Evolutionary conservation across 176 grass and related monocot species (phyloP), one percentile per base, ranked within the genome.

Genomic region (Triticum dicoccoides): DNA sequence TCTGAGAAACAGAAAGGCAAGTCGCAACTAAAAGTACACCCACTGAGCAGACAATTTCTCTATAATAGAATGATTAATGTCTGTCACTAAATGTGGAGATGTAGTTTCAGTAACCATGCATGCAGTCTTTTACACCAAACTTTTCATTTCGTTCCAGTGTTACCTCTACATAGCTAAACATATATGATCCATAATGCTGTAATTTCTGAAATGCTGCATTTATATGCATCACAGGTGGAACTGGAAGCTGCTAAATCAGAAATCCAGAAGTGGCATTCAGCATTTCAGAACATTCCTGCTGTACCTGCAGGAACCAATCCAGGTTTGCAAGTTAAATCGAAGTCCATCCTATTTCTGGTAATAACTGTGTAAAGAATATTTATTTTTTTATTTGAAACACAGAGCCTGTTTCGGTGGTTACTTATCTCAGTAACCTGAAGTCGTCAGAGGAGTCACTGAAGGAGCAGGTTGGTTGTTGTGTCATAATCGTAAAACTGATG

Each of bases 371-470:
- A 85, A 49, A 75, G 8, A 41, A 82, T 80, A 49, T 54, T 66
- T 79, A 82, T 39, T 89, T 83, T 17, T 79, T 85, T 72, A 14
- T 44, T 44, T 44, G 14, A 65, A 84, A 86, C 83, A 11, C 85
- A 99, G 97, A 99, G 76, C 87, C 97, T 73, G 83, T 95, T 85
- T 85, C 81, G 76, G 94, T 99, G 45, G 73, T 99, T 83, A 85
- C 90, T 54, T 99, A 94, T 86, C 85, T 99, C 18, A 91, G 81
- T 67, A 94, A 97, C 69, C 80, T 99, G 76, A 99, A 97, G 85
- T 94, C 97, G n/a, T 96, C 97, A 18, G 92, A 99, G 74, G 97
- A 99, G 77, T 96, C 92, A 75, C 78, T 96, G 80, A 99, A 87
- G 76, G 97, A 97, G 91, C 97, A 96, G 97, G 97, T 98, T 80